Evolutionary conservation across 2,329 filamentous ascomycete species (phyloP), one percentile per base, ranked within the genome.

Genomic region (Colletotrichum cordylinicola): DNA sequence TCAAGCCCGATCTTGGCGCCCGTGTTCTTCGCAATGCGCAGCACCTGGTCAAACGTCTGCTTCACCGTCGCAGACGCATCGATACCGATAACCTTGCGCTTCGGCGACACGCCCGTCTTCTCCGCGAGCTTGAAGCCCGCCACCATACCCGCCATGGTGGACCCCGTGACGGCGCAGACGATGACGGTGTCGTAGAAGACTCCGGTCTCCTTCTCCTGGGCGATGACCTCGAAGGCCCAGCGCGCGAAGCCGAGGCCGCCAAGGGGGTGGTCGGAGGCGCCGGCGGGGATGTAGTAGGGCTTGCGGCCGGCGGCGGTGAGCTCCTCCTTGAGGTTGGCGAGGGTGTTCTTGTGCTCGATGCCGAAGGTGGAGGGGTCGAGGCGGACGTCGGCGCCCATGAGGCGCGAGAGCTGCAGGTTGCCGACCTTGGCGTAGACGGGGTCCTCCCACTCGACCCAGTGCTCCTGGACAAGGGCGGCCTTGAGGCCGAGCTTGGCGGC

Each of bases 231-330:
- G 43, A 94, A 91, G 2, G 93, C 93, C 91, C 93, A 95, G 4
- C 92, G 86, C 9, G 93, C 93, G 79, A 94, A 95, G 0, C 93
- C 93, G 18, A 95, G 82, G 0, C 93, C 93, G 4, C 93, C 93
- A 0, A 94, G 86, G 1, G 92, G 91, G 81, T 95, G 93, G 81
- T 94, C 93, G 0, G 91, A 93, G 2, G 93, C 93, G 0, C 93
- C 93, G 0, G 93, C 93, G 6, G 93, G 93, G 78, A 95, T 94
- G 80, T 93, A 93, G 81, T 94, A 95, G 0, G 93, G 92, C 81
- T 90, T 92, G 48, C 89, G 88, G 0, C 92, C 93, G 2, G 81
- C 81, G 1, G 79, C 82, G 73, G 86, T 83, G 18, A 92, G 88
- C 80, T 93, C 90, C 16, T 88, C 84, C 56, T 88, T 87, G 5